Base-by-base conservation (phyloP, 306 rosid genomes). In the Rosa multiflora region DNA sequence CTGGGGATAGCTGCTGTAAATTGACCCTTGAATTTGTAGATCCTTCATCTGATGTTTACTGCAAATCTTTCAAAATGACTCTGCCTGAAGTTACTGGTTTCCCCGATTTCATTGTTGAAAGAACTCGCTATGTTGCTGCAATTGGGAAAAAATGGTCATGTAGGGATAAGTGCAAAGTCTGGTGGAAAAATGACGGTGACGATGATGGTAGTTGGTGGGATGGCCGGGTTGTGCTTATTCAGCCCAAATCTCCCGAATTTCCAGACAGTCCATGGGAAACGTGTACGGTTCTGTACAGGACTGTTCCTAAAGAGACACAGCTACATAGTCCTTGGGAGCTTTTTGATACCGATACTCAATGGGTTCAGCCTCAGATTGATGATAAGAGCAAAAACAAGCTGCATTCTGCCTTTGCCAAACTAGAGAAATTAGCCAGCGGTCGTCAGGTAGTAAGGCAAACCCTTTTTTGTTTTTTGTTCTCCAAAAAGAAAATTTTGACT, bases 241-340 rank as follows among this genome's bases (percentile, higher is more conserved):
- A 88, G 86, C 79, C 92, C 76, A 96, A 96, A 83, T 88, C 94
- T 77, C 49, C 78, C 1, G 97, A 91, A 63, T 96, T 90, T 77
- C 96, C 90, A 5, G 99, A 93, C 40, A 90, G 97, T 87, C 98
- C 99, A 58, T 96, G 99, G 99, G 99, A 96, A 83, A 91, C 87
- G 76, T 93, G 84, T 74, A 84, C 85, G 55, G 83, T 96, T 77
- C 89, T 80, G 80, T 96, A 96, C 90, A 93, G 84, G 85, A 86
- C 81, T 43, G 99, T 91, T 63, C 90, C 87, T 49, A 53, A 88
- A 35, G 98, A 88, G 47, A 84, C 83, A 47, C 97, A 90, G 81
- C 79, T 83, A 48, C 99, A 96, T 76, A 96, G 99, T 87, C 99
- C 99, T 61, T 96, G 99, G 99, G 99, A 96, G 91, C 98, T 96